phyloP scores from a whole-genome alignment of 78 protist genomes.

The Speleostelium caveatum region DNA sequence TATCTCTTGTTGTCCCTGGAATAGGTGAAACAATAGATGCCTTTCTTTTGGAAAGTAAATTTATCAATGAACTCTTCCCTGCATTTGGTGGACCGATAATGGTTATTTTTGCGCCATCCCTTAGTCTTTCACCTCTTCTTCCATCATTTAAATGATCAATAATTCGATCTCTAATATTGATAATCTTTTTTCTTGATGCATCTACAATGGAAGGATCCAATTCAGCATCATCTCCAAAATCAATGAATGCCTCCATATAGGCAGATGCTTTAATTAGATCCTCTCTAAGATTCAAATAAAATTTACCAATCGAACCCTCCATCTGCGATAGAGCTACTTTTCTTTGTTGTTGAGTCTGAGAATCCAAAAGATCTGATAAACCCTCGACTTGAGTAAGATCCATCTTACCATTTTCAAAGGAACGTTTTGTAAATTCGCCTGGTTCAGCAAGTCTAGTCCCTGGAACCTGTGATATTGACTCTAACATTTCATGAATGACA shows the following conservation, averaged over 20 bases:
- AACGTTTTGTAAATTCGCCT: constrained; percentile 94
- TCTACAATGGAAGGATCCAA: constrained; percentile 81
- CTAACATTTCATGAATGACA: constrained; percentile 85
- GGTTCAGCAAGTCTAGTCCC: constrained; percentile 82
- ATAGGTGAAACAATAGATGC: constrained; percentile 93
- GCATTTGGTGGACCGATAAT: constrained; percentile 92
- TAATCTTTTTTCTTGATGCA: constrained; percentile 14
- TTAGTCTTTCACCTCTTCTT: constrained; percentile 82
- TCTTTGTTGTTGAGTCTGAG: constrained; percentile 92
- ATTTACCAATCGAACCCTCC: constrained; percentile 67
- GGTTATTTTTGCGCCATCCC: constrained; percentile 82
- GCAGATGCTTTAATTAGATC: constrained; percentile 80
- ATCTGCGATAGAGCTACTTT: constrained; percentile 82
- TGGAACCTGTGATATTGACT: constrained; percentile 27
- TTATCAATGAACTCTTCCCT: constrained; percentile 91
- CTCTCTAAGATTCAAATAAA: constrained; percentile 1
- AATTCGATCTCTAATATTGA: constrained; percentile 23
- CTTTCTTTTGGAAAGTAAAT: constrained; percentile 85
- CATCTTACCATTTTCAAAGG: constrained; percentile 91
- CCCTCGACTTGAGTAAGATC: constrained; percentile 93
- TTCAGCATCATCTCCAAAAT: constrained; percentile 94
- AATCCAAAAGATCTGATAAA: constrained; percentile 88
- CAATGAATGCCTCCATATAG: constrained; percentile 93
- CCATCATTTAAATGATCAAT: constrained; percentile 76
- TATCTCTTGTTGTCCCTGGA: constrained; percentile 96